Percentiles rank a stretch among this genome's conserved stretches.
phyloP scores from a whole-genome alignment of 257 asterid genomes.

The Nicotiana benthamiana region DNA sequence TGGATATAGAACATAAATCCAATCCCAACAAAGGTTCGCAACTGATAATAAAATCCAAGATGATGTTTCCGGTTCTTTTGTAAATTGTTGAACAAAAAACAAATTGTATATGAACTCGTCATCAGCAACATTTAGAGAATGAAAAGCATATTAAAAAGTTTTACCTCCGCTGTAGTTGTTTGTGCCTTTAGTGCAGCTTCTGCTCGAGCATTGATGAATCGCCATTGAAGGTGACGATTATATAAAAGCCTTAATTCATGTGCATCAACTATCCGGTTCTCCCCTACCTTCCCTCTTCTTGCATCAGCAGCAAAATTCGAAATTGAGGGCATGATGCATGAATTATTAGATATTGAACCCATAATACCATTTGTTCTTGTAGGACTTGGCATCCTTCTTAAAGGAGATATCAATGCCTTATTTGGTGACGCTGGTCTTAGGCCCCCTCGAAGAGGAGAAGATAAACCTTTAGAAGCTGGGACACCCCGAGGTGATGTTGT shows the following conservation, averaged over 20 bases:
- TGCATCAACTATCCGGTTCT: slow-evolving; percentile 54
- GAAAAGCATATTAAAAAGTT: not conserved
- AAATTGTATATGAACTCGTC: not conserved
- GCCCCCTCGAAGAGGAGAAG: slow-evolving; percentile 64
- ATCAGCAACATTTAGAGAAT: not conserved
- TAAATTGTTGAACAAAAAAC: not conserved
- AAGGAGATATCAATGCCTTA: slow-evolving; percentile 29
- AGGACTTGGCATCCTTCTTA: slow-evolving; percentile 63
- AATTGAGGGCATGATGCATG: slow-evolving; percentile 41
- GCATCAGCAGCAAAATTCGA: slow-evolving; percentile 54
- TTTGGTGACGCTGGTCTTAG: slow-evolving; percentile 62
- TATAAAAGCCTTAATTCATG: slow-evolving; percentile 62
- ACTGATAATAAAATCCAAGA: not conserved
- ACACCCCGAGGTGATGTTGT: slow-evolving; percentile 41
- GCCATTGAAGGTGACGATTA: slow-evolving; percentile 81
- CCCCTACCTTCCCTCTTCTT: slow-evolving; percentile 67
- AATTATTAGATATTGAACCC: slow-evolving; percentile 24
- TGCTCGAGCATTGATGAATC: slow-evolving; percentile 57
- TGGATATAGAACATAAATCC: not conserved
- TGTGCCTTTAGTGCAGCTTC: slow-evolving; percentile 49
- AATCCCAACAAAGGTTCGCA: not conserved
- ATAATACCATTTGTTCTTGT: slow-evolving; percentile 33
- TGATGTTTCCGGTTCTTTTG: not conserved
- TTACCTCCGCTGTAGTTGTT: slow-evolving; percentile 63
- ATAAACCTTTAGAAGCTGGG: slow-evolving; percentile 31